Conservation (phyloP, 2,329 filamentous ascomycete genomes). For the Aspergillus sergii region DNA sequence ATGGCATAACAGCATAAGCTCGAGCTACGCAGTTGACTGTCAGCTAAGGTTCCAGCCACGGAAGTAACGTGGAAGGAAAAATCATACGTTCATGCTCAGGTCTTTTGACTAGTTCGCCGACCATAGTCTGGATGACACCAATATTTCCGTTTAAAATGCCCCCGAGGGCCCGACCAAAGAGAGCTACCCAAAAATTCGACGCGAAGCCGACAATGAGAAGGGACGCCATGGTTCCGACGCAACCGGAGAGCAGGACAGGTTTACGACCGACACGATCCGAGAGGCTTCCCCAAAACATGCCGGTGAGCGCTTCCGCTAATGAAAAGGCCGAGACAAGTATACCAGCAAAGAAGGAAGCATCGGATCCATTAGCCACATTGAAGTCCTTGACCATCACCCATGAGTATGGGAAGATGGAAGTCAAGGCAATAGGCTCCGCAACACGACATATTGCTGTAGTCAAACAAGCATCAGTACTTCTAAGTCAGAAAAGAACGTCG, state of each 20-base stretch:
- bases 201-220: conserved; percentile 83
- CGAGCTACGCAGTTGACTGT: conserved; percentile 57
- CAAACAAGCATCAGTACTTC: conserved; percentile 7
- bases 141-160: conserved; percentile 90
- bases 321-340: conserved; percentile 85
- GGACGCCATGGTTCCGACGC: conserved; percentile 78
- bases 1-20: conserved; percentile 90
- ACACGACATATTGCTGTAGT: conserved; percentile 81
- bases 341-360: conserved; percentile 87
- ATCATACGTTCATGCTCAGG: conserved; percentile 82
- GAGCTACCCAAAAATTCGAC: conserved; percentile 79
- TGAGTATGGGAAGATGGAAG: conserved; percentile 90
- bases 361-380: conserved; percentile 68
- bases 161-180: conserved; percentile 74
- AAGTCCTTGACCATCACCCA: conserved; percentile 81
- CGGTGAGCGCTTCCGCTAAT: conserved; percentile 78
- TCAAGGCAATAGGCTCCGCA: conserved; percentile 88
- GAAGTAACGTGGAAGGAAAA: not conserved
- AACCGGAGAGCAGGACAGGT: conserved; percentile 79
- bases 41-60: conserved; percentile 10
- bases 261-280: conserved; percentile 84
- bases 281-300: conserved; percentile 83
- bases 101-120: conserved; percentile 80
- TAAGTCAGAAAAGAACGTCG: conserved; percentile 1
- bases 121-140: conserved; percentile 89